Conservation (phyloP, 129 eudicot species). For the Arctium minus region DNA sequence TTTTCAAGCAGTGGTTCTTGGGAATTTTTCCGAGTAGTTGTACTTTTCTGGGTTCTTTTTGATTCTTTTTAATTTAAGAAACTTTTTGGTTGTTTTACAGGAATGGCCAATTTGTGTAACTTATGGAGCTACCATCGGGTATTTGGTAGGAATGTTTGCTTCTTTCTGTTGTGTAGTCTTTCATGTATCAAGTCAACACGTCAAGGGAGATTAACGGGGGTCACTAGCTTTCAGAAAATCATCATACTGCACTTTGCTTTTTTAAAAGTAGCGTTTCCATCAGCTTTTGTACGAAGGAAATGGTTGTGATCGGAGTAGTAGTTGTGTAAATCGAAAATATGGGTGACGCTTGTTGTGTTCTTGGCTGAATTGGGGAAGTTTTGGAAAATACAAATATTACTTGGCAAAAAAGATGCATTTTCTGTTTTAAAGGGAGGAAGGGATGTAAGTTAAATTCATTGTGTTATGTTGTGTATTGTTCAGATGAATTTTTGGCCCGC, state of each 20-base stretch:
- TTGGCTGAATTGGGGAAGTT: neutral
- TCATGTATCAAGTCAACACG: slow-evolving; percentile 23
- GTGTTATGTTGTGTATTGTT: neutral
- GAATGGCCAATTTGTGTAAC: slow-evolving; percentile 90
- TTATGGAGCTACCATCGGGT: slow-evolving; percentile 72
- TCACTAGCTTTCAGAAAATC: neutral
- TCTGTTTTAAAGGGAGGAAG: too few species aligned
- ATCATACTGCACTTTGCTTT: neutral
- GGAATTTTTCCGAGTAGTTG: neutral
- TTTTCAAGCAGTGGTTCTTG: neutral
- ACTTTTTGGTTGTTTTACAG: slow-evolving; percentile 29
- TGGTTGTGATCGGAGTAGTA: neutral
- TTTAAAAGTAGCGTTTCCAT: neutral
- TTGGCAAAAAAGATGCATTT: neutral
- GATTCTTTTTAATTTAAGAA: neutral
- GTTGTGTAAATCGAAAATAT: too few species aligned
- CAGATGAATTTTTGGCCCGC: neutral
- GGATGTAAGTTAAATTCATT: too few species aligned
- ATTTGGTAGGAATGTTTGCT: slow-evolving; percentile 49
- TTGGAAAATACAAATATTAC: neutral
- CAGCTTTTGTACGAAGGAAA: neutral
- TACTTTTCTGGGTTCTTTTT: neutral
- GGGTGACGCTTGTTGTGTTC: neutral
- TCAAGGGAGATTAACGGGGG: slow-evolving; percentile 48
- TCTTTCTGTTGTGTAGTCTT: slow-evolving; percentile 39